A percentile compares a stretch with the other conserved stretches of the same genome.
These are phyloP conservation scores for Quercus cerris DNA, from an alignment of 306 rosid genomes.

Conservation along the genomic window DNA sequence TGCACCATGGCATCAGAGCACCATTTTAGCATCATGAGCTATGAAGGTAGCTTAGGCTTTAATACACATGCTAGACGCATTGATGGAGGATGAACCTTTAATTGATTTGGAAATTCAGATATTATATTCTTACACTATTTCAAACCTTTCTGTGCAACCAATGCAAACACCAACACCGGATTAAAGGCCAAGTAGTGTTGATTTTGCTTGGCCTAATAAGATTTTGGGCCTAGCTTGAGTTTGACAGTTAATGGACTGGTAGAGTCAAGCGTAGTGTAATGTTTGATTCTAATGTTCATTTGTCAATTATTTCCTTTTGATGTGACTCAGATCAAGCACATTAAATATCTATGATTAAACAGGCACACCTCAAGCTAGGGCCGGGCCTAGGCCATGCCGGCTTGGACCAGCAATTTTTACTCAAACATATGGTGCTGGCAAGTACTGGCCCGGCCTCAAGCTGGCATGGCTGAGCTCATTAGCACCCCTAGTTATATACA, in stretches of 20 bases:
- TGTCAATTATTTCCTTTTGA: neutral
- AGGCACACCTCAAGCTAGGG: neutral
- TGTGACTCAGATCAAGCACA: neutral
- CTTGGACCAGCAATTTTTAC: neutral
- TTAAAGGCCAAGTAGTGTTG: neutral
- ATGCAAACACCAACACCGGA: neutral
- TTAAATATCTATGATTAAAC: neutral
- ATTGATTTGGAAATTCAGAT: neutral
- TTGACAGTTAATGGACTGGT: neutral
- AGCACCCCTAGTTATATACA: neutral
- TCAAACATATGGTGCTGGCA: neutral
- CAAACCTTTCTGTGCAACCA: neutral
- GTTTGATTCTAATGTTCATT: neutral
- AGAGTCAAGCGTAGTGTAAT: neutral
- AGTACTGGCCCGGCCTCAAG: no score
- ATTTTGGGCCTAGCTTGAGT: neutral
- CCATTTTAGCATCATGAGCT: neutral
- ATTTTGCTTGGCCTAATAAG: neutral
- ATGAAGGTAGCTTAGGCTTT: neutral
- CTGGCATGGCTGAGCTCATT: neutral
- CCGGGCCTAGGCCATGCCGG: neutral
- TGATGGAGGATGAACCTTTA: neutral
- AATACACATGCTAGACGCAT: neutral
- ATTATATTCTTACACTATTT: neutral
- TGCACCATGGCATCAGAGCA: neutral